A percentile compares a stretch with the other conserved stretches of the same genome.
Conservation (phyloP, 352 stramenopile genomes). For the Phytophthora rubi region DNA sequence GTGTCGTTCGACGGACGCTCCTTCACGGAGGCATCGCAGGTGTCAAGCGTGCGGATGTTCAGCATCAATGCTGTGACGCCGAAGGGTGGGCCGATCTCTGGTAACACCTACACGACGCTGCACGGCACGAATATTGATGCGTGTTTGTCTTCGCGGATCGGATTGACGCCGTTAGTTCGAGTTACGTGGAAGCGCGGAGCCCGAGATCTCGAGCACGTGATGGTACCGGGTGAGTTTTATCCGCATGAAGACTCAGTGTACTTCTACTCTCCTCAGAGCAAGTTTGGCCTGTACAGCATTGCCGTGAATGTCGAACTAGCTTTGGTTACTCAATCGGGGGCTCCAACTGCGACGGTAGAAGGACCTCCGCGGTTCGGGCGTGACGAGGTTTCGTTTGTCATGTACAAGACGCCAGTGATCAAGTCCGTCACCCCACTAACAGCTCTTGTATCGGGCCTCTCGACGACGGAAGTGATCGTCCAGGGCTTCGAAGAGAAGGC, state of each 20-base stretch:
- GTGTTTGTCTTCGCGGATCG: constrained; percentile 43
- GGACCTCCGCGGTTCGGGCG: constrained; percentile 48
- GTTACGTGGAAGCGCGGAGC: constrained; percentile 65
- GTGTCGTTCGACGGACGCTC: constrained; percentile 59
- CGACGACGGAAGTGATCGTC: constrained; percentile 56
- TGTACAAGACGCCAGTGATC: constrained; percentile 69
- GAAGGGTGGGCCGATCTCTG: constrained; percentile 65
- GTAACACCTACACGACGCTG: constrained; percentile 73
- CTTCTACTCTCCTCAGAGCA: constrained; percentile 81
- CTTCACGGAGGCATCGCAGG: constrained; percentile 49
- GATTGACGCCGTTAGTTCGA: constrained; percentile 44
- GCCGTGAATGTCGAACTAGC: constrained; percentile 61
- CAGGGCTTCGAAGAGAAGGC: constrained; percentile 73
- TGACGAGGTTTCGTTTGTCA: constrained; percentile 73
- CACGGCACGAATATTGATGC: constrained; percentile 67
- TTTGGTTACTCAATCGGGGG: constrained; percentile 20
- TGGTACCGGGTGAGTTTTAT: constrained; percentile 67
- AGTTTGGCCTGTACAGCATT: constrained; percentile 77
- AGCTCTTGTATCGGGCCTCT: constrained; percentile 54
- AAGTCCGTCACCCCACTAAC: constrained; percentile 54
- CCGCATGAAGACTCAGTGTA: constrained; percentile 67
- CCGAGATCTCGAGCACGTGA: constrained; percentile 66
- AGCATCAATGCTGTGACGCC: constrained; percentile 58
- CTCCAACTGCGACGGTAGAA: constrained; percentile 1
- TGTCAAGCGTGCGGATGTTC: constrained; percentile 57